Evolutionary conservation across 441 rosid genomes (phyloP).

Genomic region (Pelargonium australe): DNA sequence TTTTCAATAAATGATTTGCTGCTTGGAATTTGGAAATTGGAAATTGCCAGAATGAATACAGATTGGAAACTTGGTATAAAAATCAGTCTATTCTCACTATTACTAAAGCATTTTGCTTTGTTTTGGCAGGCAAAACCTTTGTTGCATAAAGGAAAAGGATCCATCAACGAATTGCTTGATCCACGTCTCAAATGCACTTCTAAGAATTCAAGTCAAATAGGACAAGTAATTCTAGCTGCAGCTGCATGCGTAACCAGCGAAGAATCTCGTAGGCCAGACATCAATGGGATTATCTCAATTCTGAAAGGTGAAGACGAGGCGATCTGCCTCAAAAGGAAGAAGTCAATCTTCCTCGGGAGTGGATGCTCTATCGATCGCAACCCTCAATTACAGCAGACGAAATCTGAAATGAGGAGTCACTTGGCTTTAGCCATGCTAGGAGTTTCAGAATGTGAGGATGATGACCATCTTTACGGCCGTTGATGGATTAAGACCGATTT

Average conservation of each 20-base stretch:
- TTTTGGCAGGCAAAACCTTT: conserved; percentile 75
- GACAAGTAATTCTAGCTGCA: conserved; percentile 70
- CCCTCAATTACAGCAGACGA: conserved; percentile 57
- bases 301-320: conserved; percentile 58
- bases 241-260: conserved; percentile 67
- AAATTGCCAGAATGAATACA: no score
- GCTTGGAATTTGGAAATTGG: no score
- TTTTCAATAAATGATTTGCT: no score
- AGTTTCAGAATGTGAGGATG: conserved; percentile 74
- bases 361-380: conserved; percentile 42
- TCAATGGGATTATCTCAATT: conserved; percentile 50
- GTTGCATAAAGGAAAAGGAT: conserved; percentile 60
- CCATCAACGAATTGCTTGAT: conserved; percentile 66
- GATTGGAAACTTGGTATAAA: no score
- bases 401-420: conserved; percentile 77
- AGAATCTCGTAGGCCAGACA: conserved; percentile 72
- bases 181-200: conserved; percentile 40
- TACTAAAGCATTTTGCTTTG: neutral
- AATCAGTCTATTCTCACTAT: no score
- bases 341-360: conserved; percentile 43
- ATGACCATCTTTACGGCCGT: conserved; percentile 48
- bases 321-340: conserved; percentile 39
- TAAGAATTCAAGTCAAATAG: conserved; percentile 46
- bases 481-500: conserved; percentile 19
- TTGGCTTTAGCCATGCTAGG: conserved; percentile 92